These are phyloP conservation scores for Flaveria ramosissima DNA, from an alignment of 129 eudicot genomes.

Conservation along the genomic window DNA sequence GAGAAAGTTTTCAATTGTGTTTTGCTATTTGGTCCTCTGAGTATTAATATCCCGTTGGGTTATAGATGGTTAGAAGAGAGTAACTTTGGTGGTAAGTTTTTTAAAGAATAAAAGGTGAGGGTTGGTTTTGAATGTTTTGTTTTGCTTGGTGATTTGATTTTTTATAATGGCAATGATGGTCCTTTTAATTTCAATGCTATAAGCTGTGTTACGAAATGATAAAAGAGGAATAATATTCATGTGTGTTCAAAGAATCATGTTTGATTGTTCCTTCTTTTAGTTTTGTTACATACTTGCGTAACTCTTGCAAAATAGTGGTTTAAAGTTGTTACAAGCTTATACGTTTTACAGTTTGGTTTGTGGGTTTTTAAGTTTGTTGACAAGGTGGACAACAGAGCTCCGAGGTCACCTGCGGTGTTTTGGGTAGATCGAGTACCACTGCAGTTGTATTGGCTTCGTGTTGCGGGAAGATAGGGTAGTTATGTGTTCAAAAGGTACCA, in stretches of 20 bases:
- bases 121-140: not conserved
- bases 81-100: conserved; percentile 13
- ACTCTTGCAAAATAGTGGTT: no score
- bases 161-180: not conserved
- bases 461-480: no score
- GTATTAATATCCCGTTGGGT: conserved; percentile 3
- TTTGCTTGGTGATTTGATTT: not conserved
- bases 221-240: not conserved
- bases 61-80: not conserved
- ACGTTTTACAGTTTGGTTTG: no score
- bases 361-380: no score
- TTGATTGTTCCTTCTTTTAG: not conserved
- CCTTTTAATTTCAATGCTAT: conserved; percentile 3
- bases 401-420: no score
- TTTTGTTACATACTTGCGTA: not conserved
- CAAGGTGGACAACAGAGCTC: no score
- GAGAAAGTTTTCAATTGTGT: conserved; percentile 26
- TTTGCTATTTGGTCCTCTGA: conserved; percentile 46
- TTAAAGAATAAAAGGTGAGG: not conserved
- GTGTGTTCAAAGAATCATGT: not conserved
- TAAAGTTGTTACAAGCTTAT: no score
- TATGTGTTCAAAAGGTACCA: no score
- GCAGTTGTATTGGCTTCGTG: no score
- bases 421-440: no score
- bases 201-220: not conserved